phyloP scores from a whole-genome alignment of 768 basidiomycete genomes.

The Amanita exitialis region DNA sequence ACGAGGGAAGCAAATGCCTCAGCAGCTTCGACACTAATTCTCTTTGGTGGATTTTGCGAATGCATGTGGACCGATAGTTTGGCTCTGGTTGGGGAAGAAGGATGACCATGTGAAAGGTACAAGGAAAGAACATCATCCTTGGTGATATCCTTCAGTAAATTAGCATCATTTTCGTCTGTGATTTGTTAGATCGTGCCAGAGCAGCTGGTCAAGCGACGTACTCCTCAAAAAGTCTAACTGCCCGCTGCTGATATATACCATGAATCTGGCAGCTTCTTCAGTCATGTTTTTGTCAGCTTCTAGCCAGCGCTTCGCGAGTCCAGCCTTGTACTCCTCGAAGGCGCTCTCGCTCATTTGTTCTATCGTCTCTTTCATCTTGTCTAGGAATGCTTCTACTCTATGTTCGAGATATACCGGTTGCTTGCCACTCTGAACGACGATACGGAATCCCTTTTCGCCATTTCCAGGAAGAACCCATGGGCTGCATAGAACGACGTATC shows the following conservation, averaged over 20 bases:
- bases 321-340: conserved; percentile 69
- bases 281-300: conserved; percentile 84
- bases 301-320: conserved; percentile 71
- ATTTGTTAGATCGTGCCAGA: conserved; percentile 6
- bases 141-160: conserved; percentile 48
- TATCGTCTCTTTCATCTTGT: conserved; percentile 57
- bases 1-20: conserved; percentile 51
- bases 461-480: conserved; percentile 50
- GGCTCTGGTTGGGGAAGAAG: conserved; percentile 54
- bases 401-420: conserved; percentile 71
- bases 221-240: conserved; percentile 83
- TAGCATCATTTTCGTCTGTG: conserved; percentile 66
- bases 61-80: conserved; percentile 81
- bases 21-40: conserved; percentile 54
- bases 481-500: conserved; percentile 75
- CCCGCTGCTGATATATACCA: conserved; percentile 63
- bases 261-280: conserved; percentile 68
- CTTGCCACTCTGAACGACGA: conserved; percentile 86
- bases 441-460: conserved; percentile 65
- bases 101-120: conserved; percentile 63
- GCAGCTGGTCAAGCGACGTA: conserved; percentile 26
- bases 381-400: conserved; percentile 83
- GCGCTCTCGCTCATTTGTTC: conserved; percentile 60
- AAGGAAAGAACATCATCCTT: conserved; percentile 69
- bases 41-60: conserved; percentile 56